phyloP scores from a whole-genome alignment of 106 monocot genomes.

The Xerophyta viscosa region DNA sequence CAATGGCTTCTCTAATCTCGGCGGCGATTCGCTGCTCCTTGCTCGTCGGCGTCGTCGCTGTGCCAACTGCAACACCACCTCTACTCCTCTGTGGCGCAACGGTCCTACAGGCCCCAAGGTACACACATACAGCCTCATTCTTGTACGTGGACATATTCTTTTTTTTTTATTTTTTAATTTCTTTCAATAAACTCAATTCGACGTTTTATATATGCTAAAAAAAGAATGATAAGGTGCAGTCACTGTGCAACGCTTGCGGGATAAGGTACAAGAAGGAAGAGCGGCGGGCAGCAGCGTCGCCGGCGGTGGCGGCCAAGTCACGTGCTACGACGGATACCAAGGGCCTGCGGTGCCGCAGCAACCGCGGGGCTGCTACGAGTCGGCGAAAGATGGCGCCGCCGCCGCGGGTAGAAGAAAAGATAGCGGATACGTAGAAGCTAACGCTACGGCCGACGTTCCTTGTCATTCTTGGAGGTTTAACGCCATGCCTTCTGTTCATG shows the following conservation, averaged over 20 bases:
- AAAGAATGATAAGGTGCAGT: constrained; percentile 7
- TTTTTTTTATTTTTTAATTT: neutral
- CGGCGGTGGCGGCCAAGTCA: neutral
- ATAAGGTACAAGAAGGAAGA: constrained; percentile 23
- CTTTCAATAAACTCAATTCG: neutral
- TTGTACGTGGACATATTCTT: neutral
- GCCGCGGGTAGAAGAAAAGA: too few species aligned
- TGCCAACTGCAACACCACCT: constrained; percentile 5
- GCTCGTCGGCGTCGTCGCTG: constrained; percentile 66
- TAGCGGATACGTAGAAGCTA: too few species aligned
- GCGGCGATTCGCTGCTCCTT: constrained; percentile 34
- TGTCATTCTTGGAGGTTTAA: too few species aligned
- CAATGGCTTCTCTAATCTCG: constrained; percentile 1
- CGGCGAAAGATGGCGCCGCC: too few species aligned
- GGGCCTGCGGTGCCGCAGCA: too few species aligned
- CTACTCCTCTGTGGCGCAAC: constrained; percentile 18
- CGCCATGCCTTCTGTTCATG: too few species aligned
- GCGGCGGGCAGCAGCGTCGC: neutral
- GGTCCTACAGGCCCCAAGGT: constrained; percentile 23
- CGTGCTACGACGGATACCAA: too few species aligned
- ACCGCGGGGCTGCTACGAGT: too few species aligned
- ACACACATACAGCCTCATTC: neutral
- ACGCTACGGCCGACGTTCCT: too few species aligned
- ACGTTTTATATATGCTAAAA: too few species aligned
- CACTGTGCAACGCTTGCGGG: constrained; percentile 42